Evolutionary conservation across 257 asterid species (phyloP).

Genomic region (Euphrasia confusa): DNA sequence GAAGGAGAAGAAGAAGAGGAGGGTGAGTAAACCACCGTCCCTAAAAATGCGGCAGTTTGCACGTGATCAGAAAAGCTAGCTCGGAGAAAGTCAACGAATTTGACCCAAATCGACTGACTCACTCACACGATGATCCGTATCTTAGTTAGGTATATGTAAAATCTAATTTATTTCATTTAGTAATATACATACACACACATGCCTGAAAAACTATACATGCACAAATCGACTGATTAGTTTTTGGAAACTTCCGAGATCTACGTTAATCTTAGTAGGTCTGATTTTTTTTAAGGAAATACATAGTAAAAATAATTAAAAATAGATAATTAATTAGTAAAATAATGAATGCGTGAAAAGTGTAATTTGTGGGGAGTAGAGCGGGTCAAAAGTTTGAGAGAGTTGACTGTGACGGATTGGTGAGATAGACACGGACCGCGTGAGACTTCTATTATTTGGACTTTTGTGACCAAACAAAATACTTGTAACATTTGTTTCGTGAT

Average conservation of each 20-base stretch:
- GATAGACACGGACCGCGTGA: conserved; percentile 23
- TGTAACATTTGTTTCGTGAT: too few species aligned
- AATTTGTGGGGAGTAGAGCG: background rate
- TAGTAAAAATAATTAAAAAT: too few species aligned
- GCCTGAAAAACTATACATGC: background rate
- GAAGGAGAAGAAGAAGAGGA: background rate
- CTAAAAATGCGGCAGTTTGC: conserved; percentile 55
- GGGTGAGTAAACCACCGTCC: conserved; percentile 32
- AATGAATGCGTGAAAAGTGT: too few species aligned
- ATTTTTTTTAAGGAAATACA: too few species aligned
- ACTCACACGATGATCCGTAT: background rate
- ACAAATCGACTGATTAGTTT: background rate
- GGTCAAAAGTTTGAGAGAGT: background rate
- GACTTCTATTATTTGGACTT: conserved; percentile 10
- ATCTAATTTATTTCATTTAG: background rate
- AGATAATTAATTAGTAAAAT: too few species aligned
- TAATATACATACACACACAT: background rate
- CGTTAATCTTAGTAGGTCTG: background rate
- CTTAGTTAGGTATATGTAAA: background rate
- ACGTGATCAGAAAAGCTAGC: conserved; percentile 37
- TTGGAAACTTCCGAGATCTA: background rate
- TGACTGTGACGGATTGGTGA: conserved; percentile 10
- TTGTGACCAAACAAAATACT: background rate
- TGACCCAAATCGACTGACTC: conserved; percentile 31
- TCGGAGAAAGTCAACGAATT: conserved; percentile 42